phyloP scores from a whole-genome alignment of 2,329 filamentous ascomycete species.

The Helotiales sp. region DNA sequence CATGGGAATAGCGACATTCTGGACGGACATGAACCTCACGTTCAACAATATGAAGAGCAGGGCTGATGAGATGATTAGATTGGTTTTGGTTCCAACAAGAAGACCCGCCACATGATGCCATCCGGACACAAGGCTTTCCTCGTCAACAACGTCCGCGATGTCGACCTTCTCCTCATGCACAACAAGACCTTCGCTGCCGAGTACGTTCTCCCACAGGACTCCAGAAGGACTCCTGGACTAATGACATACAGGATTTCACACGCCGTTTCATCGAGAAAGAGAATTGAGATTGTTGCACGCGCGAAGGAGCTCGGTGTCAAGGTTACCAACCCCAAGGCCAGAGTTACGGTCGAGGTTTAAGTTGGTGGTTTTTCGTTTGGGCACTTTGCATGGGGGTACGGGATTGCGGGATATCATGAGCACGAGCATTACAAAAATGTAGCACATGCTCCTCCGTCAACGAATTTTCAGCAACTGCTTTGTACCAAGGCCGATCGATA shows the following conservation, averaged over 20 bases:
- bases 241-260: slow-evolving; percentile 80
- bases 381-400: slow-evolving; percentile 42
- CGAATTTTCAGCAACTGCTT: slow-evolving; percentile 37
- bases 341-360: slow-evolving; percentile 94
- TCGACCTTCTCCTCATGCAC: slow-evolving; percentile 99
- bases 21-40: slow-evolving; percentile 19
- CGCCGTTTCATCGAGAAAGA: slow-evolving; percentile 97
- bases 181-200: slow-evolving; percentile 99
- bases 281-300: slow-evolving; percentile 95
- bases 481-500: background rate
- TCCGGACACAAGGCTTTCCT: slow-evolving; percentile 99
- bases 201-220: slow-evolving; percentile 61
- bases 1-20: background rate
- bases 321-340: slow-evolving; percentile 99
- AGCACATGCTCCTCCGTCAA: slow-evolving; percentile 43
- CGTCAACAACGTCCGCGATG: slow-evolving; percentile 93
- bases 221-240: slow-evolving; percentile 41
- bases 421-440: slow-evolving; percentile 41
- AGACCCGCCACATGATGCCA: slow-evolving; percentile 98
- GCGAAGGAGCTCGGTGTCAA: slow-evolving; percentile 99
- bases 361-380: slow-evolving; percentile 40
- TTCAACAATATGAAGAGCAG: slow-evolving; percentile 14
- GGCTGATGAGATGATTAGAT: slow-evolving; percentile 65
- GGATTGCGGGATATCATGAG: slow-evolving; percentile 43
- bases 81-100: slow-evolving; percentile 98